Evolutionary conservation across 345 rosid genomes (phyloP), one percentile per base, ranked within the genome.

Genomic region (Rubroshorea leprosula): DNA sequence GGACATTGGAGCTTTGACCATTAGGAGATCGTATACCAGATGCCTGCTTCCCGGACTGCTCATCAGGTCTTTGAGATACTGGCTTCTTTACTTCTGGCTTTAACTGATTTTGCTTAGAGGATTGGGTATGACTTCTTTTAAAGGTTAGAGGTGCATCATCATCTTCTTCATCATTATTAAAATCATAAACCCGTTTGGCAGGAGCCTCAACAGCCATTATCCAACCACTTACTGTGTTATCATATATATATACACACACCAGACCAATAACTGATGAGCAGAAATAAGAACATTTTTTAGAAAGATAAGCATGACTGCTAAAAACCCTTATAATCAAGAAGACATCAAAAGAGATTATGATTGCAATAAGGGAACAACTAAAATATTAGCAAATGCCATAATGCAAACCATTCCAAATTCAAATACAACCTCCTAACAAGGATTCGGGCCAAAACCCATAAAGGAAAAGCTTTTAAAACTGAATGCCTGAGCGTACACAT

Each of bases 121-220:
- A 25, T 15, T 65, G 69, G 49, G 27, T 57, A 51, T 15, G 74
- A 53, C 9, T 64, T 81, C 97, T 83, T 76, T 70, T 87, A 60
- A 82, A 82, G 57, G 72, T 58, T 12, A 78, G 0, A 45, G 96
- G 97, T 29, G 25, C 68, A 11, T 77, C 86, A 1, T 87, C 96
- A 0, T 79, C 86, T n/a, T 77, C 85, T 1, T 80, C 85, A 45
- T 74, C 75, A n/a, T n/a, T n/a, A n/a, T n/a, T n/a, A 31, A 55
- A 64, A 65, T 75, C 77, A 67, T 68, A 68, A 7, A 58, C 52
- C 57, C 65, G 71, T 51, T 80, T 83, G 29, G 76, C 64, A 54
- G 90, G 64, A 72, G 81, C 74, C 47, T 79, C 84, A 64, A 81
- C 74, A 68, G 86, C 80, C 97, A 93, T 85, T 79, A 60, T 71